These are phyloP conservation scores for Passiflora organensis DNA, from an alignment of 345 rosid species.

Conservation along the genomic window DNA sequence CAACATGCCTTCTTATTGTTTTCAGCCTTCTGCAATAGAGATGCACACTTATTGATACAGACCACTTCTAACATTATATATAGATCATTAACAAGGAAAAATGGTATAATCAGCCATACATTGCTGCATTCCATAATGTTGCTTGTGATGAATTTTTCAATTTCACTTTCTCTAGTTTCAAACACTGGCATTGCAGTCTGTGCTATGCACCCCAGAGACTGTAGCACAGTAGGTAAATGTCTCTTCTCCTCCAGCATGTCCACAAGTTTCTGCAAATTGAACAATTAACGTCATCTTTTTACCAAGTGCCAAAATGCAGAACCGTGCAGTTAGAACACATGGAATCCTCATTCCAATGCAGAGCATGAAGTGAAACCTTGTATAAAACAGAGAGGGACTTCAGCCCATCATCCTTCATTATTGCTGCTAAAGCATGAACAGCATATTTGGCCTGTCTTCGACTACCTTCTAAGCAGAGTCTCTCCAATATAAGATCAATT, in stretches of 20 bases:
- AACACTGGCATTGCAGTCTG: constrained; percentile 95
- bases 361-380: constrained; percentile 43
- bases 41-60: constrained; percentile 18
- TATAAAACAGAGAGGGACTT: constrained; percentile 92
- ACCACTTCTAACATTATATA: constrained; percentile 8
- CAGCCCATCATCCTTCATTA: constrained; percentile 95
- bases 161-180: constrained; percentile 90
- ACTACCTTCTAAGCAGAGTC: constrained; percentile 89
- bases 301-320: not conserved
- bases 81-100: constrained; percentile 15
- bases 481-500: constrained; percentile 84
- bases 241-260: constrained; percentile 89
- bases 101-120: constrained; percentile 51
- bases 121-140: constrained; percentile 54
- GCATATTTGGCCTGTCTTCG: constrained; percentile 95
- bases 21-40: constrained; percentile 58
- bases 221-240: constrained; percentile 86
- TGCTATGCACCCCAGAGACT: constrained; percentile 94
- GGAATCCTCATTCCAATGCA: not conserved
- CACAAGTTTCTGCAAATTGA: constrained; percentile 76
- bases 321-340: too few relatives aligned
- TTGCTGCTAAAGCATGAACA: constrained; percentile 94
- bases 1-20: constrained; percentile 43
- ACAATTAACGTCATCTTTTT: constrained; percentile 16
- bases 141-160: constrained; percentile 68